These are phyloP conservation scores for Cyathus striatus DNA, from an alignment of 768 basidiomycete genomes.

Conservation along the genomic window DNA sequence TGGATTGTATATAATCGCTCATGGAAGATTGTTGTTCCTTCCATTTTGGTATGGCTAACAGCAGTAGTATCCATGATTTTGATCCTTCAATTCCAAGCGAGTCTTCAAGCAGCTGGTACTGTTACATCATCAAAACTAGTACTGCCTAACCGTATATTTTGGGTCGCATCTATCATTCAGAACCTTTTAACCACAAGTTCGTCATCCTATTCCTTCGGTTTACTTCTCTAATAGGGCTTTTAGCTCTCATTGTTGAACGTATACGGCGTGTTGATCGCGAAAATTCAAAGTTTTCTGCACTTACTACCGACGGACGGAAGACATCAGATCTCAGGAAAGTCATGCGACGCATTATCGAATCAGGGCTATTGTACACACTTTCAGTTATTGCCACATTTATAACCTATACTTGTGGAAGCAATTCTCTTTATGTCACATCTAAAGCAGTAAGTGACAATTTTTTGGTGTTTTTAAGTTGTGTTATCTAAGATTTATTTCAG, in stretches of 20 bases:
- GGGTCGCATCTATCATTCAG: conserved; percentile 7
- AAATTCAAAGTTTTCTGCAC: background rate
- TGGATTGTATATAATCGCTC: conserved; percentile 14
- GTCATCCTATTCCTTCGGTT: background rate
- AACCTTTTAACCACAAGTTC: conserved; percentile 12
- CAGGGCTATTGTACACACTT: conserved; percentile 18
- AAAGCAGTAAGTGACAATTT: background rate
- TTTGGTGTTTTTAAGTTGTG: too few species aligned
- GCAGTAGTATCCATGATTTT: conserved; percentile 5
- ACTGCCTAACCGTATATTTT: conserved; percentile 6
- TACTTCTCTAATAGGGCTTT: background rate
- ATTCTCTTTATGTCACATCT: conserved; percentile 13
- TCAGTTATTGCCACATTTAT: conserved; percentile 13
- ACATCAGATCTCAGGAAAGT: conserved; percentile 5
- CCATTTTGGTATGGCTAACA: conserved; percentile 14
- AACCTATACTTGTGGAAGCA: conserved; percentile 12
- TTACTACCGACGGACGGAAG: background rate
- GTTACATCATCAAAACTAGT: conserved; percentile 2
- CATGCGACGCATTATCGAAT: conserved; percentile 23
- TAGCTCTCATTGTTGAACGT: conserved; percentile 8
- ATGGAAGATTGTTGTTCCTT: conserved; percentile 9
- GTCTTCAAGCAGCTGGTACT: conserved; percentile 3
- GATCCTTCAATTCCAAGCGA: conserved; percentile 6
- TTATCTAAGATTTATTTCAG: too few species aligned
- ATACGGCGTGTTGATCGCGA: conserved; percentile 7